Evolutionary conservation across 1,284 basidiomycete species (phyloP).

Genomic region (Sporisorium iseilematis-ciliati): DNA sequence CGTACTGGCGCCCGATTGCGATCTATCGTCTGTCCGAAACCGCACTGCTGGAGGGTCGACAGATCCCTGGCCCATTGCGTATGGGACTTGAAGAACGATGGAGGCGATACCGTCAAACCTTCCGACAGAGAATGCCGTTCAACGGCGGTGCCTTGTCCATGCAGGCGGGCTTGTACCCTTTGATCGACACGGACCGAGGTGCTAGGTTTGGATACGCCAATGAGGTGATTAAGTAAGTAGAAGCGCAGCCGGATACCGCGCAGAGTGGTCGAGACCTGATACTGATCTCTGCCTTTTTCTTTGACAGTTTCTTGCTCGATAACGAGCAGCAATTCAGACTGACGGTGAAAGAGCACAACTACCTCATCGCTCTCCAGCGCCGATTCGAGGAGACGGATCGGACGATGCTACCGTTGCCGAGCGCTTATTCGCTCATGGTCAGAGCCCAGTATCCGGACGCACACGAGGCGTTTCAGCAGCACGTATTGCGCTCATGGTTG

Average conservation of each 20-base stretch:
- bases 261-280: background rate
- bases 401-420: conserved; percentile 17
- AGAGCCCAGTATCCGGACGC: background rate
- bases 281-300: background rate
- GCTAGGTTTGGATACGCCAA: conserved; percentile 10
- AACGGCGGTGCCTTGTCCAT: background rate
- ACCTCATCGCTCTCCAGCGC: conserved; percentile 10
- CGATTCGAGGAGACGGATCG: conserved; percentile 9
- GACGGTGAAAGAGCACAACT: background rate
- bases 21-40: conserved; percentile 11
- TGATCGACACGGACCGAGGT: conserved; percentile 11
- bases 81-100: background rate
- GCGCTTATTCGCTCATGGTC: background rate
- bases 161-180: background rate
- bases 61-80: background rate
- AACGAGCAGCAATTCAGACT: background rate
- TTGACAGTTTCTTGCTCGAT: conserved; percentile 8
- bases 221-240: conserved; percentile 16
- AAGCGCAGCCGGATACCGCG: background rate
- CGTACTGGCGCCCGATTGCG: conserved; percentile 12
- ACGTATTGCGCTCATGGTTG: background rate
- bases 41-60: background rate
- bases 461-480: background rate
- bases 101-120: background rate
- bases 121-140: background rate